These are phyloP conservation scores for Pseudohalonectria lignicola DNA, from an alignment of 2,329 filamentous ascomycete genomes.

Conservation along the genomic window DNA sequence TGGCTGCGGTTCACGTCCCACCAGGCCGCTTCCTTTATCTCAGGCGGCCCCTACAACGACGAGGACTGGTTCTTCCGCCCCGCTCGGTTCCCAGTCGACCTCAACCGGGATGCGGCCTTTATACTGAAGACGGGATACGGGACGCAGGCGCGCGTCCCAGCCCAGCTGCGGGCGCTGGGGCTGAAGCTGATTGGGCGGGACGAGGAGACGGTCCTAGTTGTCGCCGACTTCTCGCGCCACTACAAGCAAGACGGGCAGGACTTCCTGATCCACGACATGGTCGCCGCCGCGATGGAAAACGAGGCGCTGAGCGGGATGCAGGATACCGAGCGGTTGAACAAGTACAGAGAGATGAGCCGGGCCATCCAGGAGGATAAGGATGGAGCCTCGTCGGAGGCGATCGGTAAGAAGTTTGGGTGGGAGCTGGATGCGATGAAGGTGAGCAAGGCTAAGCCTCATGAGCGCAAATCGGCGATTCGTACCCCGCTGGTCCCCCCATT, in stretches of 20 bases:
- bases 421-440: slow-evolving; percentile 40
- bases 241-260: slow-evolving; percentile 11
- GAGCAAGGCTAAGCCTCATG: slow-evolving; percentile 3
- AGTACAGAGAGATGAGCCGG: slow-evolving; percentile 26
- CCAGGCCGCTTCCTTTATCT: slow-evolving; percentile 15
- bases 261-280: slow-evolving; percentile 27
- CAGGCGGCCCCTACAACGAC: slow-evolving; percentile 14
- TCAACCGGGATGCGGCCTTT: slow-evolving; percentile 34
- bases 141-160: slow-evolving; percentile 34
- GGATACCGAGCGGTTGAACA: slow-evolving; percentile 21
- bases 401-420: slow-evolving; percentile 31
- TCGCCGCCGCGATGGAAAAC: slow-evolving; percentile 17
- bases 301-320: slow-evolving; percentile 20
- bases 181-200: slow-evolving; percentile 14
- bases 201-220: slow-evolving; percentile 31
- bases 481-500: too few relatives aligned
- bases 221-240: slow-evolving; percentile 32
- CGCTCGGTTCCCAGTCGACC: slow-evolving; percentile 27
- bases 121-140: slow-evolving; percentile 47
- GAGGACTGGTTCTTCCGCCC: slow-evolving; percentile 28
- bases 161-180: slow-evolving; percentile 34
- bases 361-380: slow-evolving; percentile 26
- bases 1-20: slow-evolving; percentile 14
- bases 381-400: slow-evolving; percentile 19
- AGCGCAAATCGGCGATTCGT: background rate